Percentiles rank a stretch among this genome's conserved stretches.
phyloP scores from a whole-genome alignment of 768 basidiomycete genomes.

The Rhizopogon salebrosus region DNA sequence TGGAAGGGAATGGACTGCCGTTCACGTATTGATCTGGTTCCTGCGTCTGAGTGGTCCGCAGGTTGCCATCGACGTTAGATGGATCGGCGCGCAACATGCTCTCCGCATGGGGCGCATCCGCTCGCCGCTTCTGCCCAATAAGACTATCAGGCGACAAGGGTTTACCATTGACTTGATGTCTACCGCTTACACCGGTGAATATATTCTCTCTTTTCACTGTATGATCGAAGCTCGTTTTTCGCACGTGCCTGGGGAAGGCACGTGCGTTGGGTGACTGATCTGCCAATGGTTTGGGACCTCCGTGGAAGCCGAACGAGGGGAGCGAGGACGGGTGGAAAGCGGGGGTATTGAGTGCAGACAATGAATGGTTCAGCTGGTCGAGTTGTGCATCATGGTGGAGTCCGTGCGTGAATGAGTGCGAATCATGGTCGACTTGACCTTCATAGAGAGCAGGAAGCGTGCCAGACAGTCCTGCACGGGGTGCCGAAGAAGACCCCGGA shows the following conservation, averaged over 20 bases:
- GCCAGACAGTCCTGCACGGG: conserved; percentile 38
- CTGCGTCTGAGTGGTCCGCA: conserved; percentile 23
- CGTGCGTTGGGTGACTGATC: conserved; percentile 36
- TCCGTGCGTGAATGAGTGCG: conserved; percentile 33
- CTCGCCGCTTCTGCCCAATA: conserved; percentile 72
- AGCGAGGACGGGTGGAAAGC: conserved; percentile 66
- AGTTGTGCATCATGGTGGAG: conserved; percentile 22
- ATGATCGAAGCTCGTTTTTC: conserved; percentile 95
- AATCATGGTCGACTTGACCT: conserved; percentile 31
- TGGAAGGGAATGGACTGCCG: conserved; percentile 56
- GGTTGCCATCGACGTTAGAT: conserved; percentile 43
- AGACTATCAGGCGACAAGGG: conserved; percentile 60
- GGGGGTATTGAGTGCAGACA: conserved; percentile 41
- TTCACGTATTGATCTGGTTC: conserved; percentile 36
- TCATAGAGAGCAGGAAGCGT: conserved; percentile 36
- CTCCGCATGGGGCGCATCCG: conserved; percentile 76
- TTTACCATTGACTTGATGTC: conserved; percentile 80
- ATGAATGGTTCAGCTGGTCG: conserved; percentile 32
- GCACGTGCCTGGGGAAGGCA: conserved; percentile 76
- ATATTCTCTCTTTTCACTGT: conserved; percentile 71
- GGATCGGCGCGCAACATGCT: conserved; percentile 78
- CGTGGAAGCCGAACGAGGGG: conserved; percentile 66
- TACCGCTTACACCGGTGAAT: conserved; percentile 51
- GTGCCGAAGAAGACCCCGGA: conserved; percentile 35
- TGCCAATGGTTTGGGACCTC: conserved; percentile 35